A percentile compares a stretch with the other conserved stretches of the same genome.
These are phyloP conservation scores for Fusarium brevicatenulatum DNA, from an alignment of 2,329 filamentous ascomycete species.

Conservation along the genomic window DNA sequence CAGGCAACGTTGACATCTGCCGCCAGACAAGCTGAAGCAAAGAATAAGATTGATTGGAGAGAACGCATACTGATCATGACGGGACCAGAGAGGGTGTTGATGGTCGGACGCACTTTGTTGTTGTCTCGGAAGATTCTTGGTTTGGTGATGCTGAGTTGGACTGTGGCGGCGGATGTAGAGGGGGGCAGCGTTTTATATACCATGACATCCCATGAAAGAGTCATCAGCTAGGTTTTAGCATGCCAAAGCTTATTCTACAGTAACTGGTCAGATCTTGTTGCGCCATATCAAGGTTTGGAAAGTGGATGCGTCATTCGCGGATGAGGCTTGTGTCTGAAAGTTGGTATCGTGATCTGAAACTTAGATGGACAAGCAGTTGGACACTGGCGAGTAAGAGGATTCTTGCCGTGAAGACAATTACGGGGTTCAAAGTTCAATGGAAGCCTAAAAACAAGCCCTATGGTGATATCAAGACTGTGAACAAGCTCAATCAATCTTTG, in stretches of 20 bases:
- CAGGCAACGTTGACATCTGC: background rate
- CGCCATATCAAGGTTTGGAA: background rate
- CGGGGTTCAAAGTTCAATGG: too few species aligned
- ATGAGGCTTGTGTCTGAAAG: background rate
- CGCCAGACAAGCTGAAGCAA: background rate
- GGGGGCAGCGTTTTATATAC: background rate
- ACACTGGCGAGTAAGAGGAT: too few species aligned
- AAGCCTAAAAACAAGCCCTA: too few species aligned
- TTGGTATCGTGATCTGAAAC: background rate
- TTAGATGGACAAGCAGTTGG: too few species aligned
- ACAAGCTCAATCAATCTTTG: too few species aligned
- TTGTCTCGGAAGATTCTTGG: background rate
- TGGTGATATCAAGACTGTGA: too few species aligned
- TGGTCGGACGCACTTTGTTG: background rate
- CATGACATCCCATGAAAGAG: background rate
- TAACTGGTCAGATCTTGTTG: background rate
- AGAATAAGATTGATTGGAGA: background rate
- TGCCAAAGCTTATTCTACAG: background rate
- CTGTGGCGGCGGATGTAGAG: background rate
- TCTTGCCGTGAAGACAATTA: too few species aligned
- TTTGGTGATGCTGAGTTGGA: background rate
- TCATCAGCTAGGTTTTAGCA: background rate
- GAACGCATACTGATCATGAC: background rate
- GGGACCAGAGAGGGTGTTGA: background rate
- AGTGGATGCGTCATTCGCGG: background rate